Conservation (phyloP, 2,329 filamentous ascomycete genomes). For the Beauveria australis region DNA sequence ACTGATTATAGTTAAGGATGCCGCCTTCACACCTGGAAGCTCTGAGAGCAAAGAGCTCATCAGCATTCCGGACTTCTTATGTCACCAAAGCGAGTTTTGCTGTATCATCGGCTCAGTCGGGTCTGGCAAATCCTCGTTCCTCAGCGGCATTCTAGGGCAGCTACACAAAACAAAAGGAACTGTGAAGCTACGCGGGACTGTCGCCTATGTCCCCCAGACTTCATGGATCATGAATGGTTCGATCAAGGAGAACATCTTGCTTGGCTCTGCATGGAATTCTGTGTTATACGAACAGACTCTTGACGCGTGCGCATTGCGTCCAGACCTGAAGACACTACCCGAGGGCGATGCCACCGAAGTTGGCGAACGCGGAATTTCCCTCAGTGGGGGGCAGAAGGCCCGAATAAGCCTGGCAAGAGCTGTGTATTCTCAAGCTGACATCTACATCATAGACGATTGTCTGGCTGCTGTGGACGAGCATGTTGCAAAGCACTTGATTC, state of each 20-base stretch:
- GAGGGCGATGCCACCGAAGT: constrained; percentile 89
- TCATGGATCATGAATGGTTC: constrained; percentile 92
- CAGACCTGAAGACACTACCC: constrained; percentile 77
- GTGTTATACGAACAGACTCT: constrained; percentile 82
- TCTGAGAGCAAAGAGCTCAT: constrained; percentile 59
- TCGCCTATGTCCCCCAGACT: constrained; percentile 83
- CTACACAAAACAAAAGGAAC: constrained; percentile 75
- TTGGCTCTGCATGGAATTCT: constrained; percentile 81
- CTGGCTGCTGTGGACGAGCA: constrained; percentile 88
- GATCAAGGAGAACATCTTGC: constrained; percentile 84
- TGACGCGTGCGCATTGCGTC: constrained; percentile 71
- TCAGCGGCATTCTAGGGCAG: constrained; percentile 75
- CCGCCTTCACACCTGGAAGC: constrained; percentile 81
- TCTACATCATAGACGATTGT: constrained; percentile 82
- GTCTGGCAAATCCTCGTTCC: constrained; percentile 79
- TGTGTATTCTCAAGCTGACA: constrained; percentile 80
- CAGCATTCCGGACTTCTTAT: constrained; percentile 71
- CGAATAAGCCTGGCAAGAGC: constrained; percentile 77
- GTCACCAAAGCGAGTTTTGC: constrained; percentile 76
- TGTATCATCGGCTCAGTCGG: constrained; percentile 84
- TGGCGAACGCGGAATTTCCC: constrained; percentile 81
- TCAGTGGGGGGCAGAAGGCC: constrained; percentile 86
- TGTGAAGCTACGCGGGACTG: constrained; percentile 65
- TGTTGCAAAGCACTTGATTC: constrained; percentile 80
- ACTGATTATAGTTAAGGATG: constrained; percentile 69